Conservation (phyloP, 169 alveolate genomes). For the Plasmodium blacklocki region DNA sequence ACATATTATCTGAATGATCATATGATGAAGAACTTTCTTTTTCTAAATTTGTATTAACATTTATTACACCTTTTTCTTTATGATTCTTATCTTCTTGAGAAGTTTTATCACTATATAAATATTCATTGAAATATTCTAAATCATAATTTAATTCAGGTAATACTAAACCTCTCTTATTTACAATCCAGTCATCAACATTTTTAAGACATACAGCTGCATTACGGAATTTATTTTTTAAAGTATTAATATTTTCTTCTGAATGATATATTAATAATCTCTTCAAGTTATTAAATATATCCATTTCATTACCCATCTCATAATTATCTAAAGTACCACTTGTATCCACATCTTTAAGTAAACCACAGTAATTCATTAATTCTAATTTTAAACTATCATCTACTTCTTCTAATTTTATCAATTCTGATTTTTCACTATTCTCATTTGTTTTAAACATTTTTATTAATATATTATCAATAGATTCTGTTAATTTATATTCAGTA, state of each 20-base stretch:
- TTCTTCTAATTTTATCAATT: slow-evolving; percentile 5
- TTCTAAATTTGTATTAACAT: not conserved
- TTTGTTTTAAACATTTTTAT: not conserved
- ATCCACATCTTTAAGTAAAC: not conserved
- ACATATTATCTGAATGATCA: not conserved
- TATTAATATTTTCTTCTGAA: not conserved
- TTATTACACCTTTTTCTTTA: not conserved
- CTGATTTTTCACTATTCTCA: not conserved
- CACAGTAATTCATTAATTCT: not conserved
- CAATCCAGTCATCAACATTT: slow-evolving; percentile 6
- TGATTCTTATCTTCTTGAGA: not conserved
- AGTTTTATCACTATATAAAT: not conserved
- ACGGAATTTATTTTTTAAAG: not conserved
- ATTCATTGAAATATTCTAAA: not conserved
- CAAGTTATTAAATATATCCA: slow-evolving; percentile 1
- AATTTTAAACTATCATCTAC: not conserved
- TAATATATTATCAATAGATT: not conserved
- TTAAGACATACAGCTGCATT: slow-evolving; percentile 14
- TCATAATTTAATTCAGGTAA: slow-evolving; percentile 1
- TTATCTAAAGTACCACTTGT: slow-evolving; percentile 2
- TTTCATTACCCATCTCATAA: slow-evolving; percentile 1
- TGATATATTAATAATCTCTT: not conserved
- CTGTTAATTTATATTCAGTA: not conserved
- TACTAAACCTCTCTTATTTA: slow-evolving; percentile 1
- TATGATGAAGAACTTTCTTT: not conserved